Evolutionary conservation across 768 basidiomycete genomes (phyloP).

Genomic region (Lactifluus pinguis): DNA sequence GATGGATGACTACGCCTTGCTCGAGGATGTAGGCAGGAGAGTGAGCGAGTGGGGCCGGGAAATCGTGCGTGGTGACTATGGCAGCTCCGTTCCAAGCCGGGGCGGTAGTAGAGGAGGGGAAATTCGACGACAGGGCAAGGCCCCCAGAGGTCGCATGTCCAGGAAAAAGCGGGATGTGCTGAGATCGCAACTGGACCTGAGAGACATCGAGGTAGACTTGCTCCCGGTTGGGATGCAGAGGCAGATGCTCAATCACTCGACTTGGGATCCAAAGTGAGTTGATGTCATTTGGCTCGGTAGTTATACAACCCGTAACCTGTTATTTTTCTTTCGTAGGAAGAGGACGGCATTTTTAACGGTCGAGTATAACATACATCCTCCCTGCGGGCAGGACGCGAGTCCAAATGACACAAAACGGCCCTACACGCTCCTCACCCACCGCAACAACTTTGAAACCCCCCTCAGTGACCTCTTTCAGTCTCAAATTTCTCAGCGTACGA

Average conservation of each 20-base stretch:
- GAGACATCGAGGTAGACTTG: slow-evolving; percentile 66
- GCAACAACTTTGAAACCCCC: slow-evolving; percentile 42
- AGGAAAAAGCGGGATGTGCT: slow-evolving; percentile 58
- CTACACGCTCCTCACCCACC: slow-evolving; percentile 53
- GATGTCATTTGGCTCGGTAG: not conserved
- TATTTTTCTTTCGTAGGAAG: slow-evolving; percentile 36
- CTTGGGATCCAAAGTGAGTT: slow-evolving; percentile 68
- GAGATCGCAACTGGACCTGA: slow-evolving; percentile 54
- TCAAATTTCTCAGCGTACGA: slow-evolving; percentile 35
- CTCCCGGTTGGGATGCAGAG: slow-evolving; percentile 79
- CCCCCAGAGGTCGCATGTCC: slow-evolving; percentile 23
- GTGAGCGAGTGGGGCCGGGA: slow-evolving; percentile 67
- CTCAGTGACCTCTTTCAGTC: slow-evolving; percentile 44
- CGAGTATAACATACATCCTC: slow-evolving; percentile 59
- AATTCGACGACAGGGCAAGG: slow-evolving; percentile 24
- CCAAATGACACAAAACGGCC: slow-evolving; percentile 32
- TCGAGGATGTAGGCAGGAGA: slow-evolving; percentile 75
- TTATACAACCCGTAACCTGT: not conserved
- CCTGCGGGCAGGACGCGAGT: slow-evolving; percentile 34
- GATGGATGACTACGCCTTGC: slow-evolving; percentile 82
- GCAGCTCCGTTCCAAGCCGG: slow-evolving; percentile 22
- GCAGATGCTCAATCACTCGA: slow-evolving; percentile 68
- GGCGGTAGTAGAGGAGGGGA: slow-evolving; percentile 26
- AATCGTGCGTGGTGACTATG: slow-evolving; percentile 54
- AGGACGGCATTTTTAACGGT: slow-evolving; percentile 60